Evolutionary conservation across 768 basidiomycete genomes (phyloP).

Genomic region (Termitomyces heimii): DNA sequence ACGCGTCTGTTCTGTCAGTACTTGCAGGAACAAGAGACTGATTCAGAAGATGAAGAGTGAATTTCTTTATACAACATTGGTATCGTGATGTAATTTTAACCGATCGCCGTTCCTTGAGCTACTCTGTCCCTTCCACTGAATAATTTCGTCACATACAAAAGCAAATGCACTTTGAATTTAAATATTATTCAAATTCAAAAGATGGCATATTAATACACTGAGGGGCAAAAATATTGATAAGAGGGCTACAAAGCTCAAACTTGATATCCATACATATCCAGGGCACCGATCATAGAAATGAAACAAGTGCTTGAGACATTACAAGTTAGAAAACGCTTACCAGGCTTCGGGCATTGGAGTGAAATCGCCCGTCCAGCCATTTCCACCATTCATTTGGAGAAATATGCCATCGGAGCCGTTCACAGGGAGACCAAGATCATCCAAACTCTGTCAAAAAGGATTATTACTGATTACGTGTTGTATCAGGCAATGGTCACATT

Average conservation of each 20-base stretch:
- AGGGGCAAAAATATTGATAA: background rate
- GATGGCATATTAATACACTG: background rate
- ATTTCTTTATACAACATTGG: background rate
- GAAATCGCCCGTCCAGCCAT: slow-evolving; percentile 76
- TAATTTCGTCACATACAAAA: background rate
- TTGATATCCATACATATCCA: background rate
- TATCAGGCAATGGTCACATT: slow-evolving; percentile 18
- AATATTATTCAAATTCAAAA: background rate
- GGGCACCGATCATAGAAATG: background rate
- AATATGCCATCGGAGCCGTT: slow-evolving; percentile 93
- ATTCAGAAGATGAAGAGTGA: slow-evolving; percentile 54
- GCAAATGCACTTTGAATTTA: background rate
- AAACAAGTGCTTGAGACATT: background rate
- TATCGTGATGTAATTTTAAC: background rate
- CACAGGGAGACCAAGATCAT: slow-evolving; percentile 85
- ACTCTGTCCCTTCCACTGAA: background rate
- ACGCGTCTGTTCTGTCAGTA: slow-evolving; percentile 41
- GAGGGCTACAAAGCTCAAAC: background rate
- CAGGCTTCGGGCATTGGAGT: slow-evolving; percentile 78
- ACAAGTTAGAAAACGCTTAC: slow-evolving; percentile 32
- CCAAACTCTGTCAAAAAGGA: slow-evolving; percentile 53
- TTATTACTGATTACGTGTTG: background rate
- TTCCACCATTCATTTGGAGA: slow-evolving; percentile 61
- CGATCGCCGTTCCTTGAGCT: background rate
- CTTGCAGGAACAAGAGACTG: slow-evolving; percentile 85